Base-by-base conservation (phyloP, 306 rosid species). In the Malus sieversii region DNA sequence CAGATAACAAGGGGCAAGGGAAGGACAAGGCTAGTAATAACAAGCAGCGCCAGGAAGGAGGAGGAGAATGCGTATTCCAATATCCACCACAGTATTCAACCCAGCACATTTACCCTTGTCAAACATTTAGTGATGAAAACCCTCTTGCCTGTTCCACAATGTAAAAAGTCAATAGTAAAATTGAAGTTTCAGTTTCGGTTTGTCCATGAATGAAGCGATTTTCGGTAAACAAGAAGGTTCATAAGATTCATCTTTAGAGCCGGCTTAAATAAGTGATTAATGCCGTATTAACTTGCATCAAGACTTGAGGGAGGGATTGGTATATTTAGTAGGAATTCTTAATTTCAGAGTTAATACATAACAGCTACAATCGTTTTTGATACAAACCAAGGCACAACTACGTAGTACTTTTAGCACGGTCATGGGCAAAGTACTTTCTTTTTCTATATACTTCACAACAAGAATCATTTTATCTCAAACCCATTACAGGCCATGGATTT, bases 401-500 rank as follows among this genome's bases (percentile, higher is more conserved):
- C 46, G 62, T 44, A 27, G 70, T 62, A 35, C 46, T 45, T 62
- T 27, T 27, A 45, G 48, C 70, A 44, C 48, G 45, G 19, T 66
- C 33, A 46, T 8, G 22, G 70, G 46, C 74, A 55, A 32, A 66
- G 46, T 71, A 73, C 46, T 53, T 74, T 46, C 52, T 33, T 74
- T 58, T 71, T 81, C 77, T 71, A 66, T 45, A 46, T 55, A 66
- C 40, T 72, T 72, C 74, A 23, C 32, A 68, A 15, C 38, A 73
- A 68, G 63, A 82, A 77, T 77, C 61, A 15, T 78, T 82, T 86
- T 90, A 92, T 75, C 97, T 90, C 90, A 95, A 76, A 75, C 91
- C 90, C 92, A 89, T 89, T 70, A 88, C 93, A 67, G 95, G 93
- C 97, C 98, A 89, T 38, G 93, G 96, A 78, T 86, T 81, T 48